Evolutionary conservation across 768 basidiomycete species (phyloP).

Genomic region (Leccinum olivaceopallidum): DNA sequence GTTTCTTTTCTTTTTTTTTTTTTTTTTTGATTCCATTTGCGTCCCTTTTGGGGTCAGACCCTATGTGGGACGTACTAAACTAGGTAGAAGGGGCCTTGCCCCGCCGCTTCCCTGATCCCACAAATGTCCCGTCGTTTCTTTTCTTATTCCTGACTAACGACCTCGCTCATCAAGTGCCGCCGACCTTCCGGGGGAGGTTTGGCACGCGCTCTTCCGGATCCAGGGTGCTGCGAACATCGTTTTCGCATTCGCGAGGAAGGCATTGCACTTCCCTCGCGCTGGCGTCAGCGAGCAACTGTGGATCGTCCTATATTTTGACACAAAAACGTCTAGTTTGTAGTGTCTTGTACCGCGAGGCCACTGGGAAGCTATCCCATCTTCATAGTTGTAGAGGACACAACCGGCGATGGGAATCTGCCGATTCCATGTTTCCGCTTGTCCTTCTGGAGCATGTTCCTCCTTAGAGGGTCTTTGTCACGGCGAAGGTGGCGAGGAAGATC

Average conservation of each 20-base stretch:
- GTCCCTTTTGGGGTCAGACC: no score
- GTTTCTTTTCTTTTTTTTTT: not conserved
- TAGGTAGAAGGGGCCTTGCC: no score
- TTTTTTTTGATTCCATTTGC: no score
- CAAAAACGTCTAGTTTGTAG: slow-evolving; percentile 37
- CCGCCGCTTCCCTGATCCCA: no score
- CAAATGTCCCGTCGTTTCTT: no score
- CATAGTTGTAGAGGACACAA: not conserved
- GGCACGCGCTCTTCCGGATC: slow-evolving; percentile 28
- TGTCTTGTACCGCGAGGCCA: slow-evolving; percentile 55
- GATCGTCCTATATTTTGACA: slow-evolving; percentile 28
- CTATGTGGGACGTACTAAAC: no score
- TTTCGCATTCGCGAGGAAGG: slow-evolving; percentile 39
- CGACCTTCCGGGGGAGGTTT: slow-evolving; percentile 28
- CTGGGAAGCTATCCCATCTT: slow-evolving; percentile 63
- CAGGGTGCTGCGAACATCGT: slow-evolving; percentile 42
- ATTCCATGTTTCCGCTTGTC: not conserved
- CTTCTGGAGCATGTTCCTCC: not conserved
- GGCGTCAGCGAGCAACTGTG: slow-evolving; percentile 23
- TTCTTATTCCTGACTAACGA: slow-evolving; percentile 18
- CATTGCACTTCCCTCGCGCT: slow-evolving; percentile 6
- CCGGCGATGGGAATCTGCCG: not conserved
- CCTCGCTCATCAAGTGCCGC: slow-evolving; percentile 5
- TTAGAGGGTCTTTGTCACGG: slow-evolving; percentile 16
- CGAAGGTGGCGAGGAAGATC: slow-evolving; percentile 39